Percentiles rank a stretch among this genome's conserved stretches.
Evolutionary conservation across 371 early-diverging fungal species (phyloP).

Genomic region (Mortierella sp.): DNA sequence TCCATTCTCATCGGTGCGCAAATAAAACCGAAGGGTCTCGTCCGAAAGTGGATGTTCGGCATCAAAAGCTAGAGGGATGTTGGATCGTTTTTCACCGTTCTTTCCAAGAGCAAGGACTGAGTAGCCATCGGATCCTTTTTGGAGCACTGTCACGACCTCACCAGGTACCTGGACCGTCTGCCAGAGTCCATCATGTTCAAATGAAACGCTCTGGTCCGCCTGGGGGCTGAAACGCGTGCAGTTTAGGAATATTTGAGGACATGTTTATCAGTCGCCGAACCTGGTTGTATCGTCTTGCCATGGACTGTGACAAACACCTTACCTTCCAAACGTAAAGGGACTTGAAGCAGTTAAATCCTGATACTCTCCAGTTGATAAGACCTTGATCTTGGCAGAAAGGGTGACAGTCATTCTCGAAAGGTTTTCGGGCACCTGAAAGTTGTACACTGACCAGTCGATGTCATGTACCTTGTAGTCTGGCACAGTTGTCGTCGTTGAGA

Average conservation of each 20-base stretch:
- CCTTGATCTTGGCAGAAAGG: conserved; percentile 55
- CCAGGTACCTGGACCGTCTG: conserved; percentile 18
- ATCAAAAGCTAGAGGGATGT: conserved; percentile 44
- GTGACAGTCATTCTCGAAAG: conserved; percentile 44
- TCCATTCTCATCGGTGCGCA: conserved; percentile 60
- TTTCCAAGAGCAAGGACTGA: conserved; percentile 58
- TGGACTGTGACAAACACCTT: neutral
- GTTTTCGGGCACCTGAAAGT: conserved; percentile 45
- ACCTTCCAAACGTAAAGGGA: conserved; percentile 19
- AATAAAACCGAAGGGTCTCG: conserved; percentile 4
- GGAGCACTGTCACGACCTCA: conserved; percentile 37
- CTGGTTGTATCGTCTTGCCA: no score
- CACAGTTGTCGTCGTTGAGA: conserved; percentile 49
- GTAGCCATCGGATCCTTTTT: conserved; percentile 50
- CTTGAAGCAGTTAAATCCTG: conserved; percentile 11
- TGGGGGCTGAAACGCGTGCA: conserved; percentile 29
- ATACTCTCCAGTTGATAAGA: conserved; percentile 33
- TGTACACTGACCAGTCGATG: conserved; percentile 42
- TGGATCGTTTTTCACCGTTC: conserved; percentile 60
- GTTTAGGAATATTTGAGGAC: no score
- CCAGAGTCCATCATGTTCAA: conserved; percentile 19
- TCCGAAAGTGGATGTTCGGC: conserved; percentile 46
- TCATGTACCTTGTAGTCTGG: conserved; percentile 49
- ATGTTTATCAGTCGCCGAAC: no score
- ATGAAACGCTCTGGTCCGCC: conserved; percentile 16